Conservation (phyloP, 768 basidiomycete genomes). For the Suillus hirtellus region DNA sequence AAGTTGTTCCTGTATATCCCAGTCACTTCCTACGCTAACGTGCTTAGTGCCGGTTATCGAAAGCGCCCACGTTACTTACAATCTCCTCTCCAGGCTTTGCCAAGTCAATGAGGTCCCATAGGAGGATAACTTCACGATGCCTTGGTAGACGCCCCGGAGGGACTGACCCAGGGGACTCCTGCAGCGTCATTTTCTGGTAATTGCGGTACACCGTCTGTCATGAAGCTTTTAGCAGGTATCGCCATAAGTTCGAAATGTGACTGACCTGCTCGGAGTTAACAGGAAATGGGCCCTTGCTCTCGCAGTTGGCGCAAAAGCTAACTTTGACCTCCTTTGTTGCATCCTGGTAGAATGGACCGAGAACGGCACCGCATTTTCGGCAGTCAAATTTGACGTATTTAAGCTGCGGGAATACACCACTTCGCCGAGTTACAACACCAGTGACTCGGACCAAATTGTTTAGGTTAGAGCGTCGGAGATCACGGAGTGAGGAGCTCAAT, state of each 20-base stretch:
- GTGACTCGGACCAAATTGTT: constrained; percentile 95
- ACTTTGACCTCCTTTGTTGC: constrained; percentile 91
- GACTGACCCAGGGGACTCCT: constrained; percentile 97
- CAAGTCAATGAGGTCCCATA: constrained; percentile 98
- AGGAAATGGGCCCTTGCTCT: constrained; percentile 91
- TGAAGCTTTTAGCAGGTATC: neutral
- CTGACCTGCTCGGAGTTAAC: constrained; percentile 94
- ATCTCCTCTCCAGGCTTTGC: constrained; percentile 99
- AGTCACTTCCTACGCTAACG: constrained; percentile 77
- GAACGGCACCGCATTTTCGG: constrained; percentile 86
- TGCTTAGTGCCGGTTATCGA: constrained; percentile 14
- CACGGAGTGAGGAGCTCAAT: constrained; percentile 84
- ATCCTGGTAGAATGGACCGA: constrained; percentile 98
- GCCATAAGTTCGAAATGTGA: constrained; percentile 7
- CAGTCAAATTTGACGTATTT: constrained; percentile 99
- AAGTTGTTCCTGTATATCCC: constrained; percentile 99
- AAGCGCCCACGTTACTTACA: constrained; percentile 46
- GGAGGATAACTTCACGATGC: constrained; percentile 92
- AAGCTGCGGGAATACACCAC: constrained; percentile 97
- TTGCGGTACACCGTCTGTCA: constrained; percentile 95
- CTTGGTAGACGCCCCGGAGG: constrained; percentile 96
- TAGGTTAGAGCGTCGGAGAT: constrained; percentile 87
- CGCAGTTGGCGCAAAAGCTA: constrained; percentile 92
- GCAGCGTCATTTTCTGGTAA: constrained; percentile 98
- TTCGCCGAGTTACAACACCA: constrained; percentile 94